phyloP scores from a whole-genome alignment of 352 stramenopile species.

The Thraustochytrium sp. region DNA sequence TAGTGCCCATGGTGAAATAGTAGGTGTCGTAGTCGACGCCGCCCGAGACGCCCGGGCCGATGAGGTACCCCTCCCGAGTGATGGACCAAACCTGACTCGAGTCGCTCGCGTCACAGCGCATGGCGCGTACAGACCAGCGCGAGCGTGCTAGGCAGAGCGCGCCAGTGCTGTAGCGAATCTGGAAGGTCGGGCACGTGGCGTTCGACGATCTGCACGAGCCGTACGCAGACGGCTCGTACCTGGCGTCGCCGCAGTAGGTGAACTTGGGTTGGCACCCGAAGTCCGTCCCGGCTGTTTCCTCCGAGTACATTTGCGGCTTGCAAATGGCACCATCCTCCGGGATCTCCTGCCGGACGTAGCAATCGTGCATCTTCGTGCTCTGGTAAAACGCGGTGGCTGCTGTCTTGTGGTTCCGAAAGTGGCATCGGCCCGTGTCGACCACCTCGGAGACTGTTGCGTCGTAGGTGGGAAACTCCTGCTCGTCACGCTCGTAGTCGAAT shows the following conservation, averaged over 20 bases:
- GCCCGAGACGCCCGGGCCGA: background rate
- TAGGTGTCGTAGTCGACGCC: background rate
- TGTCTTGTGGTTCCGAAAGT: background rate
- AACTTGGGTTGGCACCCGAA: background rate
- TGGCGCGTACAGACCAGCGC: slow-evolving; percentile 5
- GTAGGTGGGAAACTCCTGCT: background rate
- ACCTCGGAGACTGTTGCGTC: background rate
- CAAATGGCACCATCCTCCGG: background rate
- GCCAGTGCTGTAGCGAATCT: background rate
- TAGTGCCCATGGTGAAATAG: slow-evolving; percentile 16
- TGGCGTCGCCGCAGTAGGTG: background rate
- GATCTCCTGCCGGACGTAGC: background rate
- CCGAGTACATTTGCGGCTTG: background rate
- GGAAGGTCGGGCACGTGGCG: background rate
- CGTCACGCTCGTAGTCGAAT: background rate
- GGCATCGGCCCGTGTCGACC: background rate
- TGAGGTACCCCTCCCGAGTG: background rate
- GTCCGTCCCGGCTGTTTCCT: background rate
- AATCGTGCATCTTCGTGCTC: background rate
- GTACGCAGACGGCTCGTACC: background rate
- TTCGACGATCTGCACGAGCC: background rate
- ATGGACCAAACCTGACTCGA: slow-evolving; percentile 1
- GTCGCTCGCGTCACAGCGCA: background rate
- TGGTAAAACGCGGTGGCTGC: background rate
- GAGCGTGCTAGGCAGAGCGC: background rate